Evolutionary conservation across 2,329 filamentous ascomycete genomes (phyloP).

Genomic region (Colletotrichum godetiae): DNA sequence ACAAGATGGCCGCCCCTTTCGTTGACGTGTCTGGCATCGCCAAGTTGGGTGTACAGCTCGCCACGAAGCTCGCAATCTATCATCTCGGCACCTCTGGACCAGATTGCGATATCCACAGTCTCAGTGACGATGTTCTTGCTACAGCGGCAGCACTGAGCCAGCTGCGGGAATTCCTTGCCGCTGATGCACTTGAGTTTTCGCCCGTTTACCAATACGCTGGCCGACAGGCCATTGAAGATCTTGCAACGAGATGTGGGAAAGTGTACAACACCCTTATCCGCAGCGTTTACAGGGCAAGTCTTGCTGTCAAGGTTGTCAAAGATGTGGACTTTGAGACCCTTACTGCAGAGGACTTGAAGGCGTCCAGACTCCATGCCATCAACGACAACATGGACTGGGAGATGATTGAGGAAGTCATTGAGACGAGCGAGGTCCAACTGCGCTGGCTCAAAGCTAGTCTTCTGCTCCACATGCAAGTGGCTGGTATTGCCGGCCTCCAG

Average conservation of each 20-base stretch:
- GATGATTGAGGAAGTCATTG: not conserved
- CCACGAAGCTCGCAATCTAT: conserved; percentile 21
- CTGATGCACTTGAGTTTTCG: conserved; percentile 7
- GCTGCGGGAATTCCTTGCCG: conserved; percentile 10
- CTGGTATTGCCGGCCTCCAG: conserved; percentile 12
- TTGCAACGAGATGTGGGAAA: conserved; percentile 14
- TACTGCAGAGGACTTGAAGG: conserved; percentile 20
- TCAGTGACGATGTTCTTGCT: not conserved
- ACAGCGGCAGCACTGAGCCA: conserved; percentile 10
- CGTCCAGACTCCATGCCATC: conserved; percentile 12
- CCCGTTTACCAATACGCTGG: conserved; percentile 23
- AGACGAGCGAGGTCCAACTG: not conserved
- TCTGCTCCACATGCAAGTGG: conserved; percentile 22
- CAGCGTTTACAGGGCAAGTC: conserved; percentile 16
- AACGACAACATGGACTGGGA: not conserved
- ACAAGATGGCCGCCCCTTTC: not conserved
- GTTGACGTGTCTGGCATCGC: conserved; percentile 21
- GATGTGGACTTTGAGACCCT: conserved; percentile 3
- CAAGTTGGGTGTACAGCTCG: conserved; percentile 20
- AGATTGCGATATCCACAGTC: not conserved
- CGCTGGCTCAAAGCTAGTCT: conserved; percentile 6
- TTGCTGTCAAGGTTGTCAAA: conserved; percentile 16
- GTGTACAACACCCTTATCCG: conserved; percentile 24
- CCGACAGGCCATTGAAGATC: conserved; percentile 17
- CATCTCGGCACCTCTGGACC: not conserved